Base-by-base conservation (phyloP, 257 asterid genomes). In the Penstemon barbatus region DNA sequence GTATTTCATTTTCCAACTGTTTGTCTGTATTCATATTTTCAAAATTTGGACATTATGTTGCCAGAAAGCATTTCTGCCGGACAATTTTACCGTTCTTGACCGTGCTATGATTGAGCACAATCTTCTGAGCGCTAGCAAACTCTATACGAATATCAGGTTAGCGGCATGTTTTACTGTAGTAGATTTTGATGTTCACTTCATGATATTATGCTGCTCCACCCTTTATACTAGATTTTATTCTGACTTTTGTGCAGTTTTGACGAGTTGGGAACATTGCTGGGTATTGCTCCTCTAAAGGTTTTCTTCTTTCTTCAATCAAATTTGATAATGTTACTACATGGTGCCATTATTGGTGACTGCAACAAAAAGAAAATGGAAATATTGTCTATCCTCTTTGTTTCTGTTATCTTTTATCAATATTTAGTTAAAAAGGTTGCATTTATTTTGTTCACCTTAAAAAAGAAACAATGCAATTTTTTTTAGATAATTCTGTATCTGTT, bases 41-140 rank as follows among this genome's bases (percentile, higher is more conserved):
- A 25, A 38, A 66, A 33, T 25, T 25, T 25, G 33, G 33, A 25
- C 33, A 25, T 25, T 25, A 25, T 25, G n/a, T 71, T 78, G 46
- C 43, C 96, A 90, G 99, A 81, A 90, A 88, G 97, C 99, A 39
- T 76, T 82, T 65, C 69, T 93, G 80, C 94, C 99, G 0, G 96
- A 93, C 82, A 90, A 93, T 76, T 88, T 90, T 71, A 90, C 99
- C 1, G 99, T 93, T 77, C 87, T 93, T 65, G 99, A 93, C 75
- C 96, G 97, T 68, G 97, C 99, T 71, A 93, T 93, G 97, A 93
- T 93, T 74, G 97, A 93, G 80, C 99, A 93, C 77, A 93, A 93
- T 82, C 99, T 93, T 66, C 80, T 80, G 74, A 93, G 99, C 82
- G 97, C 99, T 45, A 90, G 97, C 88, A 93, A 93, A 77, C 97